These are phyloP conservation scores for Tetrapisispora namnaoensis DNA, from an alignment of 805 yeast genomes.

Conservation along the genomic window DNA sequence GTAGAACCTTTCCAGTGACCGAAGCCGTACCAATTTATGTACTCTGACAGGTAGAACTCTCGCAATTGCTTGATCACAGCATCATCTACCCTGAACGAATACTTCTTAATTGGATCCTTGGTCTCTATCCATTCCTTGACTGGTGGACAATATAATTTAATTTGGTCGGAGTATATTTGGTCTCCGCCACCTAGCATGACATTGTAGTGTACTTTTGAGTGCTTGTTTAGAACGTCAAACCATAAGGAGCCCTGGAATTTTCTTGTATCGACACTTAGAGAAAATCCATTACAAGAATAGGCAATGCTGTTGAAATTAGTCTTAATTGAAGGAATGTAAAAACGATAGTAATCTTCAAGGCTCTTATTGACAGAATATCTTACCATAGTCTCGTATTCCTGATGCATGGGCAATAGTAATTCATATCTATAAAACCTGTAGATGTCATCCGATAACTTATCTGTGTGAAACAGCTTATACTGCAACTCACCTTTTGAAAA, in stretches of 20 bases:
- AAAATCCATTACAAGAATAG: slow-evolving; percentile 86
- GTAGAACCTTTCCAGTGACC: slow-evolving; percentile 72
- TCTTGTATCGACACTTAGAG: slow-evolving; percentile 57
- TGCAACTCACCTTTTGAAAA: slow-evolving; percentile 27
- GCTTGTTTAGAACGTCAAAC: slow-evolving; percentile 72
- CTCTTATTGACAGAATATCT: slow-evolving; percentile 49
- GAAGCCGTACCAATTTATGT: slow-evolving; percentile 80
- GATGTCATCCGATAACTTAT: slow-evolving; percentile 26
- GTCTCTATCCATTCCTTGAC: slow-evolving; percentile 57
- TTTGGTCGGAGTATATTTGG: slow-evolving; percentile 81
- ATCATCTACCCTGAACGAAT: slow-evolving; percentile 34
- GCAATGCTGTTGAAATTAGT: slow-evolving; percentile 76
- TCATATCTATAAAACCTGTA: slow-evolving; percentile 58
- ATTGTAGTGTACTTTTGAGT: slow-evolving; percentile 58
- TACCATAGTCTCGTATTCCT: slow-evolving; percentile 46
- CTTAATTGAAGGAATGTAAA: slow-evolving; percentile 53
- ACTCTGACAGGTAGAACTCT: slow-evolving; percentile 60
- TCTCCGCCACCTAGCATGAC: slow-evolving; percentile 98
- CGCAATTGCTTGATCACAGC: slow-evolving; percentile 48
- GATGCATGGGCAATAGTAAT: slow-evolving; percentile 39
- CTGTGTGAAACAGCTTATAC: slow-evolving; percentile 36
- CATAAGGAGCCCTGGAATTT: slow-evolving; percentile 69
- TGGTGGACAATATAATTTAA: slow-evolving; percentile 45
- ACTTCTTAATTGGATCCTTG: slow-evolving; percentile 39
- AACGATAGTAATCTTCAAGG: slow-evolving; percentile 41